These are phyloP conservation scores for Venturiaceae sp. DNA, from an alignment of 2,329 filamentous ascomycete genomes.

Conservation along the genomic window DNA sequence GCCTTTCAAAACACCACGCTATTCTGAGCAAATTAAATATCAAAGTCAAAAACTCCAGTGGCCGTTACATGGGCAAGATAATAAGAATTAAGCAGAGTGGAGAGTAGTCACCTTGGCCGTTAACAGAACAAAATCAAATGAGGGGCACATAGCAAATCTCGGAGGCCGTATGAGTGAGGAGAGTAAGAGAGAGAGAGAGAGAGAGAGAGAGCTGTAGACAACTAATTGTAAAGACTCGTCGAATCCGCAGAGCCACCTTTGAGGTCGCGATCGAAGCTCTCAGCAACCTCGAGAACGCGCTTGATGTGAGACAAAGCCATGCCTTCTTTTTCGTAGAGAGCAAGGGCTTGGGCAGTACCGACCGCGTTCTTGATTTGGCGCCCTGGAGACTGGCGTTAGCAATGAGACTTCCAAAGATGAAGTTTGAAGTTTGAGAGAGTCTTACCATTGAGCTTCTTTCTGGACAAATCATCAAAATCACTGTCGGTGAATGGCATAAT, in stretches of 20 bases:
- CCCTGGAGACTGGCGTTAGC: conserved; percentile 5
- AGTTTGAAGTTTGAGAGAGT: conserved; percentile 7
- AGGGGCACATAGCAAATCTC: too few relatives aligned
- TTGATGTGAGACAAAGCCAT: conserved; percentile 72
- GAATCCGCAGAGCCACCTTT: conserved; percentile 77
- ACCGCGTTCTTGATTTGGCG: conserved; percentile 79
- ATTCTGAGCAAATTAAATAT: too few relatives aligned
- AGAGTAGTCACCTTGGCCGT: too few relatives aligned
- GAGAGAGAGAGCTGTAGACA: not conserved
- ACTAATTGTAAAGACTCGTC: conserved; percentile 66
- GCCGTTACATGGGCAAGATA: too few relatives aligned
- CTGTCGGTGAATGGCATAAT: conserved; percentile 54
- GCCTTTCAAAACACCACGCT: too few relatives aligned
- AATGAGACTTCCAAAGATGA: conserved; percentile 8
- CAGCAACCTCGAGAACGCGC: conserved; percentile 73
- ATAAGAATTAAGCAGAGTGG: too few relatives aligned
- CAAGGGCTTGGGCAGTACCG: conserved; percentile 71
- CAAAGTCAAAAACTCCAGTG: too few relatives aligned
- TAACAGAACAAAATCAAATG: too few relatives aligned
- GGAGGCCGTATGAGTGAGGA: too few relatives aligned
- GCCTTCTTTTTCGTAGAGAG: conserved; percentile 61
- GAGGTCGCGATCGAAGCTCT: conserved; percentile 74
- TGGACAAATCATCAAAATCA: conserved; percentile 57
- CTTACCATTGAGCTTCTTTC: conserved; percentile 55
- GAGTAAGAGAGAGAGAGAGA: not conserved